These are phyloP conservation scores for Pezicula radicicola DNA, from an alignment of 2,329 filamentous ascomycete genomes.

Conservation along the genomic window DNA sequence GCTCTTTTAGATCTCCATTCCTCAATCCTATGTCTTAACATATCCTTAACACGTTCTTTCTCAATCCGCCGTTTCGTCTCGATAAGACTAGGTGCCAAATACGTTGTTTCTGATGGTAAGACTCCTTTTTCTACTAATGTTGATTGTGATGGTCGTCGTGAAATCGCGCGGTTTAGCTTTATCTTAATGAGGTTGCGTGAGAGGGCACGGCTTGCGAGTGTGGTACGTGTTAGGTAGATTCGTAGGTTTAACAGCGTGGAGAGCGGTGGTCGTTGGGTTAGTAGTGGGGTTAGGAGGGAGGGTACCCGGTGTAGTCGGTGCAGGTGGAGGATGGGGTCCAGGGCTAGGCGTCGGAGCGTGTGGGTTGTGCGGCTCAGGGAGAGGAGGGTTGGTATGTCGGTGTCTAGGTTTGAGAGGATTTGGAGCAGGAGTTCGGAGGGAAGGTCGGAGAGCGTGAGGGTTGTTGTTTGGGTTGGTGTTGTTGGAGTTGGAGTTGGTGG, in stretches of 20 bases:
- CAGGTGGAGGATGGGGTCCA: conserved; percentile 63
- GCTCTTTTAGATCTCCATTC: conserved; percentile 31
- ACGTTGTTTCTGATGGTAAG: conserved; percentile 51
- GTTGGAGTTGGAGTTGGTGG: neutral
- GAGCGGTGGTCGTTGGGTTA: conserved; percentile 57
- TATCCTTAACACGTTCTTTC: conserved; percentile 65
- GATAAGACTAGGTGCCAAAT: conserved; percentile 55
- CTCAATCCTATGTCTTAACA: conserved; percentile 61
- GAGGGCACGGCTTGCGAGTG: conserved; percentile 60
- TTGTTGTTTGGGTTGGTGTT: neutral
- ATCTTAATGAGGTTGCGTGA: conserved; percentile 62
- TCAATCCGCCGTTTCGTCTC: conserved; percentile 61
- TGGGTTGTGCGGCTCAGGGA: conserved; percentile 39
- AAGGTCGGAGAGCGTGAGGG: conserved; percentile 6
- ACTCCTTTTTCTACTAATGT: conserved; percentile 62
- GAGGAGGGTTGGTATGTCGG: conserved; percentile 40
- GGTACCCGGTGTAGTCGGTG: conserved; percentile 58
- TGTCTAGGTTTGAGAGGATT: conserved; percentile 39
- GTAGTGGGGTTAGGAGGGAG: conserved; percentile 48
- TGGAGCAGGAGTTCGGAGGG: conserved; percentile 38
- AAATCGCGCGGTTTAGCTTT: conserved; percentile 59
- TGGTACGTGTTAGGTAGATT: conserved; percentile 66
- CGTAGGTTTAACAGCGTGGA: conserved; percentile 59
- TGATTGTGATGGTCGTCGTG: conserved; percentile 55
- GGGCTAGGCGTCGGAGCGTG: conserved; percentile 57